These are phyloP conservation scores for Parastagonospora avenae DNA, from an alignment of 2,329 filamentous ascomycete genomes.

Conservation along the genomic window DNA sequence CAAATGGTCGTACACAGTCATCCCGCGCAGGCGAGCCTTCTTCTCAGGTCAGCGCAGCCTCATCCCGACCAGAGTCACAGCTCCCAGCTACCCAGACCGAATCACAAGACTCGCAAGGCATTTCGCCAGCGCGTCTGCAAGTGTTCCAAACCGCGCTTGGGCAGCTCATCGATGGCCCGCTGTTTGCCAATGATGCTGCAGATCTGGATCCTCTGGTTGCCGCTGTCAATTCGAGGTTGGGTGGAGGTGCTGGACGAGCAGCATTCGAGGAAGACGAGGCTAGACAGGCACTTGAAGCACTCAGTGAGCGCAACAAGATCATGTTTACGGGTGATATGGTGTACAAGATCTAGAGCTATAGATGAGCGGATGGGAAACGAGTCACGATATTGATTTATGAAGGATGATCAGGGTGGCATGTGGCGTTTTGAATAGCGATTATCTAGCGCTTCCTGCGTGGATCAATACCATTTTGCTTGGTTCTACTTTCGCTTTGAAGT, in stretches of 20 bases:
- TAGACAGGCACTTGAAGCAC: constrained; percentile 73
- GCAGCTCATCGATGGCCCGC: constrained; percentile 75
- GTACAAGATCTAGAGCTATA: constrained; percentile 50
- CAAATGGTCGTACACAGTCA: constrained; percentile 39
- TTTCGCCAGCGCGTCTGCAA: constrained; percentile 67
- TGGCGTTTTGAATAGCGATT: too few relatives aligned
- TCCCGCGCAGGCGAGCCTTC: constrained; percentile 46
- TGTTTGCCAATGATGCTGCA: constrained; percentile 90
- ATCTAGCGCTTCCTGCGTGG: too few relatives aligned
- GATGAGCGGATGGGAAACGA: not conserved
- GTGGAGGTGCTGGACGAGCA: constrained; percentile 60
- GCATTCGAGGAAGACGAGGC: constrained; percentile 75
- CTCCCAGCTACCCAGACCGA: constrained; percentile 60
- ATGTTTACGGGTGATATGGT: constrained; percentile 66
- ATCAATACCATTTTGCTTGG: too few relatives aligned
- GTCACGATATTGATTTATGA: not conserved
- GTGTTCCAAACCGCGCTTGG: constrained; percentile 83
- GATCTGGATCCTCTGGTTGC: constrained; percentile 74
- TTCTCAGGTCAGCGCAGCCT: constrained; percentile 74
- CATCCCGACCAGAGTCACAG: constrained; percentile 78
- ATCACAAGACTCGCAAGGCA: constrained; percentile 51
- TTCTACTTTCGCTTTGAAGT: too few relatives aligned
- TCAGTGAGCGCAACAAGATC: constrained; percentile 85
- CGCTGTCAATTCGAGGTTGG: constrained; percentile 77
- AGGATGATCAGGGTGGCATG: not conserved